Evolutionary conservation across 2,329 filamentous ascomycete genomes (phyloP).

Genomic region (Chaetomium sp.): DNA sequence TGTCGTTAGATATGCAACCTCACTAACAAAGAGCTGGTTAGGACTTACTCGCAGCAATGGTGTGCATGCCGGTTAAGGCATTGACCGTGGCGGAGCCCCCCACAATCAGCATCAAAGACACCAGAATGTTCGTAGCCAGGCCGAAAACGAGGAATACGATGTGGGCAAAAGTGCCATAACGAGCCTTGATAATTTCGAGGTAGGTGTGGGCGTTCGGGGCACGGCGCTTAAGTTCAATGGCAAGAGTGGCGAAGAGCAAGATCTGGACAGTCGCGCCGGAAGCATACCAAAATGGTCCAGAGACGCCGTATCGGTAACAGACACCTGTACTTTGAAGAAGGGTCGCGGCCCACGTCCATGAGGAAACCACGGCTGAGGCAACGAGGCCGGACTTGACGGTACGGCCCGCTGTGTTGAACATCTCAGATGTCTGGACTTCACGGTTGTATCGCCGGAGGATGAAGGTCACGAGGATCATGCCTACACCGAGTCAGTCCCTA

Average conservation of each 20-base stretch:
- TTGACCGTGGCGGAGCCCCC: conserved; percentile 72
- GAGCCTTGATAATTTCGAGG: conserved; percentile 73
- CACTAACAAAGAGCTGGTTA: neutral
- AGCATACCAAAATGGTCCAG: conserved; percentile 55
- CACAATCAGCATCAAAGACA: conserved; percentile 82
- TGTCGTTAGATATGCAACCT: neutral
- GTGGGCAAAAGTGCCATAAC: conserved; percentile 68
- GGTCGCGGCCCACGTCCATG: conserved; percentile 89
- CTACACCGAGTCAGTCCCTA: conserved; percentile 12
- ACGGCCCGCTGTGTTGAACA: conserved; percentile 83
- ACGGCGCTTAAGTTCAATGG: conserved; percentile 80
- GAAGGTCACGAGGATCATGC: conserved; percentile 35
- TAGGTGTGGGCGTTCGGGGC: conserved; percentile 84
- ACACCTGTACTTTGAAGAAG: conserved; percentile 74
- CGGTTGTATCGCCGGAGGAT: conserved; percentile 35
- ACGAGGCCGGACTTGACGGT: conserved; percentile 87
- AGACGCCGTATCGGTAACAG: conserved; percentile 70
- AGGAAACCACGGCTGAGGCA: conserved; percentile 82
- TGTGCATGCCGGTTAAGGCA: conserved; percentile 66
- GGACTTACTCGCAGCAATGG: conserved; percentile 60
- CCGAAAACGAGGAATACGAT: conserved; percentile 77
- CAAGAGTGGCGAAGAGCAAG: conserved; percentile 80
- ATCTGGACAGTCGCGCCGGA: conserved; percentile 78
- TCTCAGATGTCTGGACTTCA: conserved; percentile 83
- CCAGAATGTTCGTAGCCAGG: conserved; percentile 76